Evolutionary conservation across 2,329 filamentous ascomycete species (phyloP).

Genomic region (Coccinonectria pachysandricola): DNA sequence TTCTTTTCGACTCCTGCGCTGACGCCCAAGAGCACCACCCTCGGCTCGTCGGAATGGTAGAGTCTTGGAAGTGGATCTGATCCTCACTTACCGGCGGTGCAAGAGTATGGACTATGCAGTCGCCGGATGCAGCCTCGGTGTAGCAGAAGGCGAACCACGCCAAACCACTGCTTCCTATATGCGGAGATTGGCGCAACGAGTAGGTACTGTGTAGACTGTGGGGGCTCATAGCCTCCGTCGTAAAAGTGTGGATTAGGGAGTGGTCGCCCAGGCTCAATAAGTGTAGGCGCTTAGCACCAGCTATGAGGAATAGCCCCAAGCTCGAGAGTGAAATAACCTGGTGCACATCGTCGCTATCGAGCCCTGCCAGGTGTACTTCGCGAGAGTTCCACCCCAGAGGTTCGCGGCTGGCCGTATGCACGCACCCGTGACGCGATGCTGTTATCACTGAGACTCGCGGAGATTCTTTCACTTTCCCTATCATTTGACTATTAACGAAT

Average conservation of each 20-base stretch:
- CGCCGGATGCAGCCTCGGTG: constrained; percentile 44
- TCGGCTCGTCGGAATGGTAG: constrained; percentile 25
- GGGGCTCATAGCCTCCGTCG: constrained; percentile 45
- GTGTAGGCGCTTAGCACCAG: constrained; percentile 48
- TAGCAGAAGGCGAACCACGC: constrained; percentile 57
- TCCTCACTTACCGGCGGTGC: constrained; percentile 41
- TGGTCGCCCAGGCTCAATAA: constrained; percentile 36
- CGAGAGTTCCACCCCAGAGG: constrained; percentile 44
- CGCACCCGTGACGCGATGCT: constrained; percentile 38
- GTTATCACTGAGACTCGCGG: constrained; percentile 27
- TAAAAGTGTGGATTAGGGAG: constrained; percentile 49
- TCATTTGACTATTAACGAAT: too few relatives aligned
- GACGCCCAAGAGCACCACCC: constrained; percentile 41
- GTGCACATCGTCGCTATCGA: constrained; percentile 36
- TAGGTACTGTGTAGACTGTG: constrained; percentile 52
- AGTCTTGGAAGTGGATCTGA: constrained; percentile 44
- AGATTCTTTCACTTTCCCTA: too few relatives aligned
- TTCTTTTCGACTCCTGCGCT: constrained; percentile 40
- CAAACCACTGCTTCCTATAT: constrained; percentile 46
- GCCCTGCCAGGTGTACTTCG: constrained; percentile 29
- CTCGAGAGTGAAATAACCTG: constrained; percentile 49
- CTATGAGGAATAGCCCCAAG: constrained; percentile 50
- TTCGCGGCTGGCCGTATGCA: constrained; percentile 43
- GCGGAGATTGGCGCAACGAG: constrained; percentile 29
- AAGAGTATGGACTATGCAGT: constrained; percentile 57